Conservation (phyloP, 331 rosid species). For the Malus hybrid region DNA sequence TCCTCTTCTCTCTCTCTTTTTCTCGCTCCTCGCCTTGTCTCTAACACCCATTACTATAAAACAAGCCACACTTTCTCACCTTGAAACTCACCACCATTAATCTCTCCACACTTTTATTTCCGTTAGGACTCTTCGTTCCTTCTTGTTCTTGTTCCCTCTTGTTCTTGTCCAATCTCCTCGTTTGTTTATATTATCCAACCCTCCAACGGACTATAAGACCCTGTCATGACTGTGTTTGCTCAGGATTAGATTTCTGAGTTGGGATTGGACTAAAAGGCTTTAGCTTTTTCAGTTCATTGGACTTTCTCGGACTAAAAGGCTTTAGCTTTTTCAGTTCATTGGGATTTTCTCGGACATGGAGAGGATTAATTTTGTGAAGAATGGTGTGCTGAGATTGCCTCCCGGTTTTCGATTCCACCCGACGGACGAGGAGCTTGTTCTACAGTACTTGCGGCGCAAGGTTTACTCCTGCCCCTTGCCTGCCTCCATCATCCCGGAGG, state of each 20-base stretch:
- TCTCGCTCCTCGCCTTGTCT: neutral
- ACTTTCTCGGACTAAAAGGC: neutral
- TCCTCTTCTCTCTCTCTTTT: slow-evolving; percentile 5
- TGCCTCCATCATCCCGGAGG: slow-evolving; percentile 83
- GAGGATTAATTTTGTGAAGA: slow-evolving; percentile 53
- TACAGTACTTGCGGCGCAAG: slow-evolving; percentile 76
- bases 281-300: no score
- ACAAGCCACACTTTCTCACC: slow-evolving; percentile 36
- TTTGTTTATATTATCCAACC: slow-evolving; percentile 4
- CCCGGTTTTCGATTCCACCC: slow-evolving; percentile 97
- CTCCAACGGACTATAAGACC: slow-evolving; percentile 12
- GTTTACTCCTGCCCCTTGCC: slow-evolving; percentile 74
- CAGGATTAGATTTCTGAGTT: no score
- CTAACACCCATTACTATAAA: slow-evolving; percentile 48
- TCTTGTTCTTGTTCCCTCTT: slow-evolving; percentile 26
- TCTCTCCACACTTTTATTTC: neutral
- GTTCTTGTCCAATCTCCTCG: slow-evolving; percentile 11
- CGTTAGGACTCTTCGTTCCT: neutral
- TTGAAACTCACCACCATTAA: slow-evolving; percentile 14
- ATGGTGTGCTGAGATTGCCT: slow-evolving; percentile 76
- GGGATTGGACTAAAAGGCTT: no score
- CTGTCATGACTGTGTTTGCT: neutral
- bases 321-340: neutral
- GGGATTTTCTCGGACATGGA: slow-evolving; percentile 20
- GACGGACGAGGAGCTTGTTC: slow-evolving; percentile 80